Base-by-base conservation (phyloP, 2,329 filamentous ascomycete genomes). In the Huntiella savannae region DNA sequence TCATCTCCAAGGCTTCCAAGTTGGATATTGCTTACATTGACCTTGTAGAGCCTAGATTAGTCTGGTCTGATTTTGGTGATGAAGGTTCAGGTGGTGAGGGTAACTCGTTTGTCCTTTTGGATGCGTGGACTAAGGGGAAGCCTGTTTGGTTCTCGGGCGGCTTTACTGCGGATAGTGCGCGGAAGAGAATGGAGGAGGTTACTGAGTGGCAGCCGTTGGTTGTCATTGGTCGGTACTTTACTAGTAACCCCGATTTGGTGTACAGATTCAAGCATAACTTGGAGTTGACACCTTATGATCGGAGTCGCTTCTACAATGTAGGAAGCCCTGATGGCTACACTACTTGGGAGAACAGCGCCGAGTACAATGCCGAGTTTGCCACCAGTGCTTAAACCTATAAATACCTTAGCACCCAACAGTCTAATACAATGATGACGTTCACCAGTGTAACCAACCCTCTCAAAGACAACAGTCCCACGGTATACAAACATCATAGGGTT, bases 11-110 rank as follows among this genome's bases (percentile, higher is more conserved):
- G 40, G 60, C 75, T 40, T 68, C 68, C 48, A 58, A 62, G 34
- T 57, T 77, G 17, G 64, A 67, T 8, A 59, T 79, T 19, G 66
- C 72, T 0, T 78, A 70, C 55, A 53, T 75, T 33, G 73, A 78
- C 55, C 51, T 76, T 2, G 63, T 79, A n/a, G 72, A 79, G 55
- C 64, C 69, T 2, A 63, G 71, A 2, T 60, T 73, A 16, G 56
- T 61, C 6, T 63, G 64, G 10, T 36, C 38, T 48, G 55, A 57
- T 3, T 62, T 65, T 42, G 52, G 60, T 10, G 63, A 66, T 1
- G 60, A 49, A 0, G 45, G 48, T 12, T 52, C 52, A 1, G 38
- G 44, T 12, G 54, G 60, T 17, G 44, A 53, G n/a, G 62, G 58
- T 59, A 44, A 57, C 11, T 58, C 58, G 13, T 32, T 35, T 0